These are phyloP conservation scores for Xanthoconium purpureum DNA, from an alignment of 768 basidiomycete genomes.

Conservation along the genomic window DNA sequence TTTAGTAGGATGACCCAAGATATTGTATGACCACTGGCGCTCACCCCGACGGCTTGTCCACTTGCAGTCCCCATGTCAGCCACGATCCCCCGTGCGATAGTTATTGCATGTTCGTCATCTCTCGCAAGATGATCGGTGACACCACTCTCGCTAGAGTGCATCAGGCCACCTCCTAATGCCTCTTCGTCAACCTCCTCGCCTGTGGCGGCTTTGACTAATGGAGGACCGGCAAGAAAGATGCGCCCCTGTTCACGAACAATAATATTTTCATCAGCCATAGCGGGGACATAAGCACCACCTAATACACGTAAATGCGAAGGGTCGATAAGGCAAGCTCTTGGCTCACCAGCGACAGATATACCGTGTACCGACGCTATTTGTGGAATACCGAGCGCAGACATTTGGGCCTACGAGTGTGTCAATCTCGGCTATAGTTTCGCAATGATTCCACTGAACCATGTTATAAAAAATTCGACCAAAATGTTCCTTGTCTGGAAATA, in stretches of 20 bases:
- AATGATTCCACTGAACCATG: constrained; percentile 55
- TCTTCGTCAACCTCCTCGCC: constrained; percentile 93
- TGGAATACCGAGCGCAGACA: constrained; percentile 88
- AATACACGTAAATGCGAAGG: constrained; percentile 5
- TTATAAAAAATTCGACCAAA: constrained; percentile 98
- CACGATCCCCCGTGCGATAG: constrained; percentile 72
- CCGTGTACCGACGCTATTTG: constrained; percentile 94
- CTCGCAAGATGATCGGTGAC: constrained; percentile 86
- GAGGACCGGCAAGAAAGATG: constrained; percentile 93
- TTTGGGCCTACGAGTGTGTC: constrained; percentile 63
- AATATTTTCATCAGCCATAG: constrained; percentile 94
- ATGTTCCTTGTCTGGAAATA: constrained; percentile 93
- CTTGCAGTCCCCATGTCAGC: constrained; percentile 73
- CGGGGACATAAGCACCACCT: constrained; percentile 93
- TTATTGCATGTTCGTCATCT: constrained; percentile 83
- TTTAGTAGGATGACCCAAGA: constrained; percentile 7
- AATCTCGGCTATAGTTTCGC: not conserved
- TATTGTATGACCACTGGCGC: constrained; percentile 28
- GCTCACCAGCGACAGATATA: constrained; percentile 80
- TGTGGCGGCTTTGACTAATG: constrained; percentile 91
- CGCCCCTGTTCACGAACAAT: constrained; percentile 89
- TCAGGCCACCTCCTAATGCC: constrained; percentile 82
- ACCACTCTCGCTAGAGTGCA: constrained; percentile 90
- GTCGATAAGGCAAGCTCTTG: not conserved
- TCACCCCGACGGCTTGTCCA: constrained; percentile 46